phyloP scores from a whole-genome alignment of 75 land plant genomes.

The Cunninghamia lanceolata region DNA sequence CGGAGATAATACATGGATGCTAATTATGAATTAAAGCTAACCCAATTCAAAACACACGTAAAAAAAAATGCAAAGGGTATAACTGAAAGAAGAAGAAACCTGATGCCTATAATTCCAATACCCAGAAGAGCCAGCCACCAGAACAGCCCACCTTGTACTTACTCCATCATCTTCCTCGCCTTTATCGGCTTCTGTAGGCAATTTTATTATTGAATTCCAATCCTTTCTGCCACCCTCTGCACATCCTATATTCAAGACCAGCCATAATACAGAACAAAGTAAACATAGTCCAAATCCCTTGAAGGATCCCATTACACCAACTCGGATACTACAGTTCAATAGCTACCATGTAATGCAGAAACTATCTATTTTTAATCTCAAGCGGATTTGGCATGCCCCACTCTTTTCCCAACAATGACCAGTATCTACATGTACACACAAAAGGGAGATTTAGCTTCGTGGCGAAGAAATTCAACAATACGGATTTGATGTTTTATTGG shows the following conservation, averaged over 20 bases:
- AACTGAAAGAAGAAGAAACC: conserved; percentile 21
- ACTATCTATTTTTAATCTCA: neutral
- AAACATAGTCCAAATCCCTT: neutral
- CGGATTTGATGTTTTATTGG: no score
- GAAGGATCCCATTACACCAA: neutral
- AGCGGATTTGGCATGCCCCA: neutral
- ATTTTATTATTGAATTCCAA: neutral
- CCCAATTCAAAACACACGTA: neutral
- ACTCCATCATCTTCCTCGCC: neutral
- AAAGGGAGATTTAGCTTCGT: no score
- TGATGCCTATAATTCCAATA: conserved; percentile 79
- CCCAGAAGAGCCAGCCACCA: conserved; percentile 75
- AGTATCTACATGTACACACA: no score
- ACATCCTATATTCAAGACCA: neutral
- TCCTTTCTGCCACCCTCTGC: neutral
- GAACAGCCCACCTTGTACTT: conserved; percentile 77
- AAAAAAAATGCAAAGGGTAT: neutral
- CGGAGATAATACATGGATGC: neutral
- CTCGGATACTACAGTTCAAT: no score
- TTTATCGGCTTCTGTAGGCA: neutral
- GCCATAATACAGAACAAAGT: neutral
- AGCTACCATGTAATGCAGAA: neutral
- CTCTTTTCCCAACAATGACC: no score
- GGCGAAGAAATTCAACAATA: no score
- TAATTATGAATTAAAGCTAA: neutral